Conservation (phyloP, 192 early-diverging fungal species). For the Anaeromyces robustus region DNA sequence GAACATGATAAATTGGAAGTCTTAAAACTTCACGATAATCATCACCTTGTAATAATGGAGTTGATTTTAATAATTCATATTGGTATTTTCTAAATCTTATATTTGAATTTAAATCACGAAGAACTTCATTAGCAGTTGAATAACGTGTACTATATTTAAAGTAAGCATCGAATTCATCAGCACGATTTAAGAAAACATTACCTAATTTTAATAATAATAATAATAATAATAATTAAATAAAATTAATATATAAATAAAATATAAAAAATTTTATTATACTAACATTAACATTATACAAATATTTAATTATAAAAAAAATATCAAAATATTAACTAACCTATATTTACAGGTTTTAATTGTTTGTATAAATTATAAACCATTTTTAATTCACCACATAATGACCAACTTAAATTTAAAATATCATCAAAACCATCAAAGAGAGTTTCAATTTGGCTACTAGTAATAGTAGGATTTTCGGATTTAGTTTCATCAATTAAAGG, state of each 20-base stretch:
- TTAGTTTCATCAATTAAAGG: neutral
- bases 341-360: neutral
- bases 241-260: too few relatives aligned
- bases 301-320: too few relatives aligned
- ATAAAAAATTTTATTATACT: too few relatives aligned
- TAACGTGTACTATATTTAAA: neutral
- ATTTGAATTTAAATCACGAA: neutral
- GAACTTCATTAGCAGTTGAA: neutral
- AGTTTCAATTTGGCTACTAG: neutral
- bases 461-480: neutral
- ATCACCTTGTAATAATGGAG: neutral
- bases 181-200: neutral
- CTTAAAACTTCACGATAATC: neutral
- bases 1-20: neutral
- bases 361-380: neutral
- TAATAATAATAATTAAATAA: too few relatives aligned
- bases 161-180: neutral
- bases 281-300: too few relatives aligned
- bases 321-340: neutral
- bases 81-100: neutral
- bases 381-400: neutral
- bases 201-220: neutral
- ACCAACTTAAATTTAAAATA: neutral
- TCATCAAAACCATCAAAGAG: neutral
- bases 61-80: neutral